These are phyloP conservation scores for Piloderma croceum DNA, from an alignment of 768 basidiomycete genomes.

Conservation along the genomic window DNA sequence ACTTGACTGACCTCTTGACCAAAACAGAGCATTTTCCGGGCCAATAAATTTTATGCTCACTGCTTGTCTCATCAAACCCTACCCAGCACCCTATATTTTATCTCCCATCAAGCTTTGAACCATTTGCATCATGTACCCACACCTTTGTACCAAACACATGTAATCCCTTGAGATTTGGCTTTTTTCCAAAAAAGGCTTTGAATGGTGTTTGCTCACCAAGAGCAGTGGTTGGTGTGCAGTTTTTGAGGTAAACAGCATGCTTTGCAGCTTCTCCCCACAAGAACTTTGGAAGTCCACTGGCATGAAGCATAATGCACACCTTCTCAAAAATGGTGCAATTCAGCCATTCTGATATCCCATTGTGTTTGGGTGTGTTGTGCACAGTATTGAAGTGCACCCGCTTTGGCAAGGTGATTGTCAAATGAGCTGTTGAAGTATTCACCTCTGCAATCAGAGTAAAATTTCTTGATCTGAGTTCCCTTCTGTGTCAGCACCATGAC, in stretches of 20 bases:
- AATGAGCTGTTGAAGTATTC: slow-evolving; percentile 24
- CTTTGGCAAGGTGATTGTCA: slow-evolving; percentile 6
- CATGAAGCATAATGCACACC: slow-evolving; percentile 17
- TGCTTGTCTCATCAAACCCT: not conserved
- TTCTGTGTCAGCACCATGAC: slow-evolving; percentile 1
- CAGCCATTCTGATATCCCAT: slow-evolving; percentile 24
- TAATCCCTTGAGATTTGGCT: slow-evolving; percentile 25
- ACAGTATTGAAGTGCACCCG: slow-evolving; percentile 21
- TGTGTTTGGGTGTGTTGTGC: slow-evolving; percentile 25
- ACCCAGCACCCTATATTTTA: not conserved
- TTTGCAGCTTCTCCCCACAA: slow-evolving; percentile 13
- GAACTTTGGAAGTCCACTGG: slow-evolving; percentile 14
- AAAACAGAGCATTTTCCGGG: too few relatives aligned
- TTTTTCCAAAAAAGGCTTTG: slow-evolving; percentile 14
- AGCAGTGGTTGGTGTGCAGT: slow-evolving; percentile 18
- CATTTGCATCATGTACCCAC: slow-evolving; percentile 25
- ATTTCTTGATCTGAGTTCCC: slow-evolving; percentile 13
- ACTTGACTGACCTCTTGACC: not conserved
- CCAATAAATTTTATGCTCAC: not conserved
- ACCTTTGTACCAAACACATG: slow-evolving; percentile 28
- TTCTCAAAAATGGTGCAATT: slow-evolving; percentile 24
- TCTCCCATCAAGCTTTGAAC: slow-evolving; percentile 5
- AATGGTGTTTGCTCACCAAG: slow-evolving; percentile 10
- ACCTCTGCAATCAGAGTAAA: slow-evolving; percentile 21
- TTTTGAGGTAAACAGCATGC: slow-evolving; percentile 19